phyloP scores from a whole-genome alignment of 495 filamentous ascomycete genomes.

The Penicillium lagena region DNA sequence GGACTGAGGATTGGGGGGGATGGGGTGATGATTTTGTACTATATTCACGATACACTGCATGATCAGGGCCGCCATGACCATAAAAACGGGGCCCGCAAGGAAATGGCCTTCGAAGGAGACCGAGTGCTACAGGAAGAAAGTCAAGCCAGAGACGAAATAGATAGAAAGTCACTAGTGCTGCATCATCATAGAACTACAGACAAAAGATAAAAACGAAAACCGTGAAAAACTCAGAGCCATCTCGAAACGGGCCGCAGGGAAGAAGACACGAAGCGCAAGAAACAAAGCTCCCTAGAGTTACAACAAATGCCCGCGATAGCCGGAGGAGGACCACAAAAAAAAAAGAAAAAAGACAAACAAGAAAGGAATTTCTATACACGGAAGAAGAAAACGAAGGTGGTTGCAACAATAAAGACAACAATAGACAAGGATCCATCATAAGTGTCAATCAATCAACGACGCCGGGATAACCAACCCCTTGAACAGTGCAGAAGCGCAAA shows the following conservation, averaged over 20 bases:
- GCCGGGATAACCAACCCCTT: too few species aligned
- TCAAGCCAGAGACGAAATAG: slow-evolving; percentile 8
- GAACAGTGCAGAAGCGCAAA: neutral
- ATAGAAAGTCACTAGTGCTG: slow-evolving; percentile 22
- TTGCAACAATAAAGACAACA: slow-evolving; percentile 14
- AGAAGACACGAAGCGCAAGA: slow-evolving; percentile 4
- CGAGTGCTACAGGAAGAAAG: slow-evolving; percentile 5
- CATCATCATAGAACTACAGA: slow-evolving; percentile 38
- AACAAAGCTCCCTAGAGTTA: slow-evolving; percentile 23
- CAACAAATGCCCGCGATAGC: slow-evolving; percentile 22
- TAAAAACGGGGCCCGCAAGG: too few species aligned
- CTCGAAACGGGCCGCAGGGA: slow-evolving; percentile 8
- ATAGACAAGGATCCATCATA: slow-evolving; percentile 2
- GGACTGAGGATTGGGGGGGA: slow-evolving; percentile 39
- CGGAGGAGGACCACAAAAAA: slow-evolving; percentile 6
- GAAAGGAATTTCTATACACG: slow-evolving; percentile 22
- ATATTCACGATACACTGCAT: neutral
- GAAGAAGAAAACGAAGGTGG: slow-evolving; percentile 11
- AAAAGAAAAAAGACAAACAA: slow-evolving; percentile 5
- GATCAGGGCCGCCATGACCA: too few species aligned
- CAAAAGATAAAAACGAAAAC: slow-evolving; percentile 15
- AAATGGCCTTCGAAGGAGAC: too few species aligned
- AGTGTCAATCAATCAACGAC: too few species aligned
- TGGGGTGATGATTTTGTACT: slow-evolving; percentile 1
- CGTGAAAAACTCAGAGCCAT: slow-evolving; percentile 11